A percentile compares a stretch with the other conserved stretches of the same genome.
These are phyloP conservation scores for Yamadazyma phyllophila DNA, from an alignment of 805 yeast genomes.

Conservation along the genomic window DNA sequence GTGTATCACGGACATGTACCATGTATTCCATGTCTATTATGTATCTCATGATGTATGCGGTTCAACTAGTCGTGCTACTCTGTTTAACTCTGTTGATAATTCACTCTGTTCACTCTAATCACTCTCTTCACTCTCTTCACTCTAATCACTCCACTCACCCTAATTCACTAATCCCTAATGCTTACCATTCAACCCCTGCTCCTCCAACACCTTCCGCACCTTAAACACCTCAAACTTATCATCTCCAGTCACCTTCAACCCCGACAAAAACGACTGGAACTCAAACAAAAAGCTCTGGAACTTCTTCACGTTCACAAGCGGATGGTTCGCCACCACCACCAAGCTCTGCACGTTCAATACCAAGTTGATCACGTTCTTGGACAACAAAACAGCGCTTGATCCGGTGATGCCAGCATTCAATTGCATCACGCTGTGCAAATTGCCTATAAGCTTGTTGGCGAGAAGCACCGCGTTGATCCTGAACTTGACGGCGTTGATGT, in stretches of 20 bases:
- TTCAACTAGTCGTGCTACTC: no score
- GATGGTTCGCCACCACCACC: conserved; percentile 4
- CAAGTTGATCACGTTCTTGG: conserved; percentile 11
- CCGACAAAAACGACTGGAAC: conserved; percentile 6
- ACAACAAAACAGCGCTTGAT: neutral
- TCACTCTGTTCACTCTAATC: no score
- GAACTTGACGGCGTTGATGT: conserved; percentile 8
- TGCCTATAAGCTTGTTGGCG: conserved; percentile 10
- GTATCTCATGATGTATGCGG: no score
- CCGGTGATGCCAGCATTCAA: neutral
- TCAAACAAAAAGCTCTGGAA: conserved; percentile 13
- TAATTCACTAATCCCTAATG: no score
- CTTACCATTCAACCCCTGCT: neutral
- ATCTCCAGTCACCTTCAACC: conserved; percentile 1
- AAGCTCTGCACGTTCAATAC: conserved; percentile 9
- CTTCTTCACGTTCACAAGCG: conserved; percentile 11
- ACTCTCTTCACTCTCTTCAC: no score
- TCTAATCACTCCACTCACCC: no score
- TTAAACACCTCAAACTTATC: conserved; percentile 11
- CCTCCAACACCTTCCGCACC: neutral
- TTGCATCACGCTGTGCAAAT: conserved; percentile 11
- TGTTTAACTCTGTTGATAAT: no score
- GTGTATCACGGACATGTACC: no score
- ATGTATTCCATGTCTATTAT: no score
- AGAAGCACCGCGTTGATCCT: conserved; percentile 7